These are phyloP conservation scores for Agrostemma githago DNA, from an alignment of 148 eudicot genomes.

Conservation along the genomic window DNA sequence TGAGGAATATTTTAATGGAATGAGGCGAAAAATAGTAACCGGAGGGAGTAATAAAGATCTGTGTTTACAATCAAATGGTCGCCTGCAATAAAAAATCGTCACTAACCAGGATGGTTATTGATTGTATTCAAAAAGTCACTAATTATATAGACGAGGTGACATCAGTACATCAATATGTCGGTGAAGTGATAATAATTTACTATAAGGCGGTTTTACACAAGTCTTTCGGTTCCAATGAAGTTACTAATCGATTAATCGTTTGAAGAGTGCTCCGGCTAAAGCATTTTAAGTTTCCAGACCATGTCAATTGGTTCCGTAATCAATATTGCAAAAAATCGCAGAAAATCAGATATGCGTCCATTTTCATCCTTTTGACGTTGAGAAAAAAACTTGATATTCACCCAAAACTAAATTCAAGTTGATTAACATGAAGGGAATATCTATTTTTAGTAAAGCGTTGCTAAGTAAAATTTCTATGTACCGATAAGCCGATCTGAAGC, in stretches of 20 bases:
- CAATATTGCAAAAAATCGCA: not conserved
- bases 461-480: not conserved
- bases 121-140: too few relatives aligned
- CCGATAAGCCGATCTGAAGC: not conserved
- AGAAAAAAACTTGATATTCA: too few relatives aligned
- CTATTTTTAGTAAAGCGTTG: not conserved
- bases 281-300: not conserved
- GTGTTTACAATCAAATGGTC: too few relatives aligned
- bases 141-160: too few relatives aligned
- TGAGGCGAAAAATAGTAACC: too few relatives aligned
- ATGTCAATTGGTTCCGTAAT: not conserved
- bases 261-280: constrained; percentile 1
- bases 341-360: not conserved
- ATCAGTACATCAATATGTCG: too few relatives aligned
- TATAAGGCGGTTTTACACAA: too few relatives aligned
- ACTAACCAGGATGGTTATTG: too few relatives aligned
- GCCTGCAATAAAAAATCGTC: too few relatives aligned
- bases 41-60: too few relatives aligned
- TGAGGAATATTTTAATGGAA: too few relatives aligned
- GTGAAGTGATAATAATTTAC: too few relatives aligned
- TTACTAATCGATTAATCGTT: constrained; percentile 2
- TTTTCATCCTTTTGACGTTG: not conserved
- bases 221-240: not conserved
- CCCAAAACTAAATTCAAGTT: not conserved
- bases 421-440: not conserved